phyloP scores from a whole-genome alignment of 2,329 filamentous ascomycete species.

The Xylariaceae sp. region DNA sequence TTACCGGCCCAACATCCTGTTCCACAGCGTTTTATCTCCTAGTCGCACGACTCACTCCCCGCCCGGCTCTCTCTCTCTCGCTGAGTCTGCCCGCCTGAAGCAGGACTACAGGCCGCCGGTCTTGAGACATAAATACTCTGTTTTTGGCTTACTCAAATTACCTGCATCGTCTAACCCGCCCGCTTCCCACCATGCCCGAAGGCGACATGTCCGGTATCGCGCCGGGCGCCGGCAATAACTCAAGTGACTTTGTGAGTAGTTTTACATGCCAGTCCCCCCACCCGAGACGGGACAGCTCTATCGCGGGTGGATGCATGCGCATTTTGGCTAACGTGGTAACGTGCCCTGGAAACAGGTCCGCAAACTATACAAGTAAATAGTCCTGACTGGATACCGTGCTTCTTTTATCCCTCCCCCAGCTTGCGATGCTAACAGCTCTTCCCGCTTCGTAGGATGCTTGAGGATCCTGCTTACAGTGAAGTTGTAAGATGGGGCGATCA shows the following conservation, averaged over 20 bases:
- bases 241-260: constrained; percentile 85
- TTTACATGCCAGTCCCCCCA: constrained; percentile 1
- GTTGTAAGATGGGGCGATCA: constrained; percentile 95
- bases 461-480: constrained; percentile 85
- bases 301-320: constrained; percentile 22
- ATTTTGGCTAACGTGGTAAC: constrained; percentile 27
- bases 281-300: constrained; percentile 16
- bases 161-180: constrained; percentile 10
- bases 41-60: constrained; percentile 12
- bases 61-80: neutral
- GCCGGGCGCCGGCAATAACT: constrained; percentile 61
- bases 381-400: constrained; percentile 18
- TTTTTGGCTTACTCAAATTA: constrained; percentile 7
- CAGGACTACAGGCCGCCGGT: constrained; percentile 3
- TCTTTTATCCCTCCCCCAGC: neutral
- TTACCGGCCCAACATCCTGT: constrained; percentile 1
- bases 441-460: constrained; percentile 68
- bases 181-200: constrained; percentile 33
- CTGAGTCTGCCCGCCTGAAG: neutral
- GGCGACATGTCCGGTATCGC: constrained; percentile 34
- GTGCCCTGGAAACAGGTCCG: constrained; percentile 60
- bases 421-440: constrained; percentile 29
- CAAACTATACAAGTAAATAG: constrained; percentile 87
- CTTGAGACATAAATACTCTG: constrained; percentile 10
- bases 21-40: constrained; percentile 9